phyloP scores from a whole-genome alignment of 2,329 filamentous ascomycete species.

The Phoma sp. region DNA sequence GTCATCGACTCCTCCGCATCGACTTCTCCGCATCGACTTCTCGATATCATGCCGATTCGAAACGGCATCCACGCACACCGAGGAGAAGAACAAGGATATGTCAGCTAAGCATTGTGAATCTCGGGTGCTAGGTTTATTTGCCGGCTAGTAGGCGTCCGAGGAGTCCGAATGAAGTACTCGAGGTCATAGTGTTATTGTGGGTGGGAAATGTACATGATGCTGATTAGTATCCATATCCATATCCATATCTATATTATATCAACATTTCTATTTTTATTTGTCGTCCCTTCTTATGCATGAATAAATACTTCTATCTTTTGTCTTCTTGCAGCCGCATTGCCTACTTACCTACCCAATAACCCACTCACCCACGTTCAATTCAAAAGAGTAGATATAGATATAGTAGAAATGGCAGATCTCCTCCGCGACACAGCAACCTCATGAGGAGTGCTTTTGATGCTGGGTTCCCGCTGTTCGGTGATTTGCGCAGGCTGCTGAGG shows the following conservation, averaged over 20 bases:
- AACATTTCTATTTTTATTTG: no score
- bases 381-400: no score
- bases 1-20: conserved; percentile 13
- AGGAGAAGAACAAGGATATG: neutral
- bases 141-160: neutral
- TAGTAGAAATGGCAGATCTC: conserved; percentile 24
- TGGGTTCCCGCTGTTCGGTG: conserved; percentile 52
- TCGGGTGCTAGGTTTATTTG: conserved; percentile 1
- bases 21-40: conserved; percentile 15
- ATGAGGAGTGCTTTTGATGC: conserved; percentile 52
- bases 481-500: neutral
- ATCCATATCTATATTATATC: no score
- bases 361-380: no score
- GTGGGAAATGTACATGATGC: no score
- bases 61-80: neutral
- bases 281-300: no score
- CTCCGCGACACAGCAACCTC: conserved; percentile 51
- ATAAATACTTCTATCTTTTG: no score
- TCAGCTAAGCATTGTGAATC: conserved; percentile 10
- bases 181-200: no score
- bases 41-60: neutral
- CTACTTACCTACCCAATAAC: no score
- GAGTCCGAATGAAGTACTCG: no score
- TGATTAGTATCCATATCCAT: no score
- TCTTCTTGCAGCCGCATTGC: no score